These are phyloP conservation scores for Pythium utonaiense DNA, from an alignment of 352 stramenopile species.

Conservation along the genomic window DNA sequence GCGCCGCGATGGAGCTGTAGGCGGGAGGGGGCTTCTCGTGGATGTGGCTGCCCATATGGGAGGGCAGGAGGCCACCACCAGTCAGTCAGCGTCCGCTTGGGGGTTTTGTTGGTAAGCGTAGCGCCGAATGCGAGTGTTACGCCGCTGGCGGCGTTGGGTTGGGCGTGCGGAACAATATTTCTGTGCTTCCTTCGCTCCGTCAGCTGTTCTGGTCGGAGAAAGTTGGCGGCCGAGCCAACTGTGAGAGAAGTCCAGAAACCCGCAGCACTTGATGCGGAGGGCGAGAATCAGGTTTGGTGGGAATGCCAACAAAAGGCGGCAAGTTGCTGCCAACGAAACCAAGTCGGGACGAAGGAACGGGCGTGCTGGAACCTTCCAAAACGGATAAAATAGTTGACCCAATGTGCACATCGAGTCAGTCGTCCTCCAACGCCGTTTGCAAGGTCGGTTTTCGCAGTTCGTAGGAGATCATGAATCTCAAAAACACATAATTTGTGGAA, in stretches of 20 bases:
- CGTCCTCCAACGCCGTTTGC: neutral
- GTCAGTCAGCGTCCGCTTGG: neutral
- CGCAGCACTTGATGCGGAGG: no score
- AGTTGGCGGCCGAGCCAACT: no score
- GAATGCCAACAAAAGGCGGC: no score
- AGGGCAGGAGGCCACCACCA: neutral
- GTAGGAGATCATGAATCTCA: no score
- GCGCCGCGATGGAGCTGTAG: neutral
- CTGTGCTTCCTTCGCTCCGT: no score
- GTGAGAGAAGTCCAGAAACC: no score
- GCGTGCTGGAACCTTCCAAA: neutral
- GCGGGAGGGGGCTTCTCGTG: neutral
- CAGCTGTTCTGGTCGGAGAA: no score
- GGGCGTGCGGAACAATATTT: no score
- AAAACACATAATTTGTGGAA: no score
- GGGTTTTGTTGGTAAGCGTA: neutral
- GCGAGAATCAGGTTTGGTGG: neutral
- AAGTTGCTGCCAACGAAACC: neutral
- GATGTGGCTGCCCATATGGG: slow-evolving; percentile 1
- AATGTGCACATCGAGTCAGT: neutral
- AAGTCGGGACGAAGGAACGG: neutral
- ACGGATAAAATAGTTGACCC: neutral
- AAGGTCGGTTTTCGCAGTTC: no score
- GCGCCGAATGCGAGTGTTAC: neutral
- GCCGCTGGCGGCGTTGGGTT: neutral